These are phyloP conservation scores for Apiospora malaysiana DNA, from an alignment of 2,329 filamentous ascomycete species.

Conservation along the genomic window DNA sequence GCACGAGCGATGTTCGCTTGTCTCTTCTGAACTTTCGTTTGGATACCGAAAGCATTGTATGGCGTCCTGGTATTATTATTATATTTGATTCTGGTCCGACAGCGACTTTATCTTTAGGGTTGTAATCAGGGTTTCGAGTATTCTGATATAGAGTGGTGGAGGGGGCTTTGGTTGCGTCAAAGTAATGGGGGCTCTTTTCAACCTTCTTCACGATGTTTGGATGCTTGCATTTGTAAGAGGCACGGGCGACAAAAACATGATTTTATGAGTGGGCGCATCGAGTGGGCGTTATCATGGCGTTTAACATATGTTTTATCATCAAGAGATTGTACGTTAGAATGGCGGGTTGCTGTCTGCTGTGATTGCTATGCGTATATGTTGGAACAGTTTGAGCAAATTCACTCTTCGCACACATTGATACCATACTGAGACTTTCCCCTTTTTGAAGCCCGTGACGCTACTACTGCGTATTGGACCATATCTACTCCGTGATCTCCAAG, in stretches of 20 bases:
- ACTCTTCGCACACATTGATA: constrained; percentile 1
- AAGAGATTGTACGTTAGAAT: constrained; percentile 7
- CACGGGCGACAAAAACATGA: constrained; percentile 6
- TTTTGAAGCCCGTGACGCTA: not conserved
- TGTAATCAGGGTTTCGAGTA: constrained; percentile 1
- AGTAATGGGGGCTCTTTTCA: constrained; percentile 8
- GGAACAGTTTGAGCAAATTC: not conserved
- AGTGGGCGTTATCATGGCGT: constrained; percentile 6
- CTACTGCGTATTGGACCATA: not conserved
- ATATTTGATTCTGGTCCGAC: constrained; percentile 14
- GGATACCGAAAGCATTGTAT: constrained; percentile 18
- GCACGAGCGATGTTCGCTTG: constrained; percentile 17
- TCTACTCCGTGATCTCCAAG: not conserved
- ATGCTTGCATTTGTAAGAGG: constrained; percentile 12
- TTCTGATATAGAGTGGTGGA: constrained; percentile 9
- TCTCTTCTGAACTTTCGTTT: constrained; percentile 17
- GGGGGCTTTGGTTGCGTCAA: not conserved
- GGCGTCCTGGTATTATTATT: constrained; percentile 16
- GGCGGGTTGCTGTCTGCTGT: not conserved
- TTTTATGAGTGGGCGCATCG: constrained; percentile 9
- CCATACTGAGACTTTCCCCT: too few species aligned
- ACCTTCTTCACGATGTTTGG: constrained; percentile 11
- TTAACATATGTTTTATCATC: not conserved
- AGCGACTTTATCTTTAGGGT: constrained; percentile 5
- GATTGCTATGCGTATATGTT: not conserved